Conservation (phyloP, 2,329 filamentous ascomycete species). For the Teratosphaeria epicoccoides region DNA sequence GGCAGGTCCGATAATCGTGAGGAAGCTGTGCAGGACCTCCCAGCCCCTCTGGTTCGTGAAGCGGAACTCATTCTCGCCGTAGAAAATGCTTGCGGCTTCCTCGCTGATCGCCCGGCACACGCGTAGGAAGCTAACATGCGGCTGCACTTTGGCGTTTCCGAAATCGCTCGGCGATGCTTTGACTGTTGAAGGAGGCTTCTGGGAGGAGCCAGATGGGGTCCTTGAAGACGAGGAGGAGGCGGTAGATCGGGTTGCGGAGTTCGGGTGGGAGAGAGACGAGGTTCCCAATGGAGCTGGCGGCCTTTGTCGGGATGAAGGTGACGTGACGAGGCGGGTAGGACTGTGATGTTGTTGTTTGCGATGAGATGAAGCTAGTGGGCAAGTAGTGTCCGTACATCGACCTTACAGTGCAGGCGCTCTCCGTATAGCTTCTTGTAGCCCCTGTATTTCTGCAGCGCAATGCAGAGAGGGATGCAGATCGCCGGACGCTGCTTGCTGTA, state of each 20-base stretch:
- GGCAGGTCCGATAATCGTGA: background rate
- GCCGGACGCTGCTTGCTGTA: too few species aligned
- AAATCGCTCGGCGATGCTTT: background rate
- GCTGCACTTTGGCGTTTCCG: background rate
- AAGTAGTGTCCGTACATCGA: background rate
- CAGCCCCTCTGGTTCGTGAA: slow-evolving; percentile 10
- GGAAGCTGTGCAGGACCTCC: slow-evolving; percentile 1
- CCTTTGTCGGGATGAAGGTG: background rate
- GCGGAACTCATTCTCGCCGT: slow-evolving; percentile 31
- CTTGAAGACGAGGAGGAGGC: background rate
- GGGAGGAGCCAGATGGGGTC: background rate
- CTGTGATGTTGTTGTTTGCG: too few species aligned
- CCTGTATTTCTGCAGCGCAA: background rate
- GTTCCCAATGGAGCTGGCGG: background rate
- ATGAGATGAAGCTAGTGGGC: too few species aligned
- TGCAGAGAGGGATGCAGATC: too few species aligned
- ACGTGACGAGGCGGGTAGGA: too few species aligned
- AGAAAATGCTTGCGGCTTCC: slow-evolving; percentile 35
- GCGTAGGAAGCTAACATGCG: slow-evolving; percentile 2
- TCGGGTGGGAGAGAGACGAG: background rate
- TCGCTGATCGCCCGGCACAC: slow-evolving; percentile 21
- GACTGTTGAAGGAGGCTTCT: too few species aligned
- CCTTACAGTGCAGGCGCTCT: background rate
- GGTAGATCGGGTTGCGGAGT: background rate
- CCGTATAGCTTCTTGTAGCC: background rate